Evolutionary conservation across 768 basidiomycete species (phyloP).

Genomic region (Kwoniella sp.): DNA sequence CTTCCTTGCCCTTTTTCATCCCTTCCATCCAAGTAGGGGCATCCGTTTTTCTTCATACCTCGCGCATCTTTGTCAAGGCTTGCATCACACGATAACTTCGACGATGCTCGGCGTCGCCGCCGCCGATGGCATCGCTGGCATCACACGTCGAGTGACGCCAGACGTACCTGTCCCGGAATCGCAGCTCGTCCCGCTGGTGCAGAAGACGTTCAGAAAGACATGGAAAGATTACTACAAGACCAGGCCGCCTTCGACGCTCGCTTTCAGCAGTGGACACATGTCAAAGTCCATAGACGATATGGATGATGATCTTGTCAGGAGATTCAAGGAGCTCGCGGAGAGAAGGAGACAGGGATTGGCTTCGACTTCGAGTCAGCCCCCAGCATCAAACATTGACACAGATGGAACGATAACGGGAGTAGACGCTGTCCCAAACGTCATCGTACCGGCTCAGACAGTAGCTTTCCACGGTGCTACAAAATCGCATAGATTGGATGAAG

Average conservation of each 20-base stretch:
- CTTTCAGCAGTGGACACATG: slow-evolving; percentile 6
- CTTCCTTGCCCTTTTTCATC: neutral
- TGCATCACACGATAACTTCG: too few relatives aligned
- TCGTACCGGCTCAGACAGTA: too few relatives aligned
- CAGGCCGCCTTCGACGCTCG: slow-evolving; percentile 20
- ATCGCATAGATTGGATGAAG: too few relatives aligned
- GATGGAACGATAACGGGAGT: too few relatives aligned
- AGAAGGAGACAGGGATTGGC: neutral
- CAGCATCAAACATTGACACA: neutral
- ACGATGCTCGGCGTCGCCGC: neutral
- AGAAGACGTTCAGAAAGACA: slow-evolving; percentile 7
- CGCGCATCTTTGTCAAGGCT: too few relatives aligned
- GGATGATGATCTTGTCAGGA: neutral
- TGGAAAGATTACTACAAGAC: slow-evolving; percentile 17
- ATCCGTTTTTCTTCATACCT: too few relatives aligned
- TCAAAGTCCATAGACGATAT: neutral
- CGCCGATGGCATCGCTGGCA: neutral
- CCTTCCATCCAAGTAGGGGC: too few relatives aligned
- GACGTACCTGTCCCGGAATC: neutral
- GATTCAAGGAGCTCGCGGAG: neutral
- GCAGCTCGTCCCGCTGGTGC: neutral
- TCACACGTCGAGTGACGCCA: neutral
- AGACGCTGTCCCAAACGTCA: too few relatives aligned
- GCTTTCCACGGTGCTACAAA: too few relatives aligned
- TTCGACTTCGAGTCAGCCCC: neutral